phyloP scores from a whole-genome alignment of 75 land plant species.

The Cupressus sempervirens region DNA sequence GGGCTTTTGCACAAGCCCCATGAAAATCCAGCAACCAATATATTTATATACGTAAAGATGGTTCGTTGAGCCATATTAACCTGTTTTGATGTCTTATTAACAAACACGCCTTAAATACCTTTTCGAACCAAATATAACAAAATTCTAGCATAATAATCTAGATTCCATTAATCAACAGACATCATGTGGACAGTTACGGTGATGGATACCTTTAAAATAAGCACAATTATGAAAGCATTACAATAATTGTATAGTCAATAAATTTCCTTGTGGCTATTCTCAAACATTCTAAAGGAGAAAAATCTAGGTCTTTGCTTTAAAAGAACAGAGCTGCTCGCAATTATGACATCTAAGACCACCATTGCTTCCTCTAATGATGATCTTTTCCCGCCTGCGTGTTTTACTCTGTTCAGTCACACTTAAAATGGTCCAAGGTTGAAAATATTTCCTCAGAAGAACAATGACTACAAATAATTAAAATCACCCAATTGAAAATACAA shows the following conservation, averaged over 20 bases:
- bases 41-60: neutral
- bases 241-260: neutral
- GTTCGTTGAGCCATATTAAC: neutral
- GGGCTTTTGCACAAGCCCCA: neutral
- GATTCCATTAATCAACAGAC: too few relatives aligned
- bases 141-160: neutral
- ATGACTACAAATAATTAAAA: neutral
- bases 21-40: neutral
- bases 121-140: neutral
- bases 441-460: neutral
- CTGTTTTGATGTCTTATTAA: neutral
- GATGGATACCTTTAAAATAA: neutral
- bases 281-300: neutral
- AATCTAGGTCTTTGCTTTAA: neutral
- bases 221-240: neutral
- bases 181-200: too few relatives aligned
- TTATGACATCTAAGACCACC: neutral
- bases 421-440: neutral
- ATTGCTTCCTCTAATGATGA: neutral
- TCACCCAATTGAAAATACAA: neutral
- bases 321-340: neutral
- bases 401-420: neutral
- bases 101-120: neutral
- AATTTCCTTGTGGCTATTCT: neutral
- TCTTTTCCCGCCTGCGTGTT: neutral